Evolutionary conservation across 2,329 filamentous ascomycete genomes (phyloP).

Genomic region (Ascochyta viciae-villosae): DNA sequence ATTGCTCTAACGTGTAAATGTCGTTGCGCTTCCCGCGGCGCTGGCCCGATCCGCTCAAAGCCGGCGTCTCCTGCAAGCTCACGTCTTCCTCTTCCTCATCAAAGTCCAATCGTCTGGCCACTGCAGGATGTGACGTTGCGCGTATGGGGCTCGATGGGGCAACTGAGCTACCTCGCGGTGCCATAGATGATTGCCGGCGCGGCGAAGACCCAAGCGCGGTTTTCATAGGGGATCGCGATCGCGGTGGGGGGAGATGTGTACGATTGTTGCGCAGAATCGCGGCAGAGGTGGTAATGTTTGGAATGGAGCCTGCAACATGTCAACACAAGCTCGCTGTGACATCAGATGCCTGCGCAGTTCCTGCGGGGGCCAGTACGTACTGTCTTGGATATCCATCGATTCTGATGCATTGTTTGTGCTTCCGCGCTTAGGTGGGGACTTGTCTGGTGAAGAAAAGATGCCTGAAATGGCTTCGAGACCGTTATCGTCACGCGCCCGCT

Average conservation of each 20-base stretch:
- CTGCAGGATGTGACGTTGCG: slow-evolving; percentile 47
- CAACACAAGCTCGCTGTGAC: background rate
- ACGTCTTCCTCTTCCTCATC: slow-evolving; percentile 47
- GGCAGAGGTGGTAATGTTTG: slow-evolving; percentile 56
- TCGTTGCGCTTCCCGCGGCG: slow-evolving; percentile 39
- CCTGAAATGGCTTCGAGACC: slow-evolving; percentile 88
- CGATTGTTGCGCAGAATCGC: slow-evolving; percentile 54
- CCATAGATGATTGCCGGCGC: slow-evolving; percentile 65
- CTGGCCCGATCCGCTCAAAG: slow-evolving; percentile 43
- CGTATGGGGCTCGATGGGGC: slow-evolving; percentile 37
- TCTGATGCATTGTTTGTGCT: slow-evolving; percentile 60
- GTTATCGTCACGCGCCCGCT: slow-evolving; percentile 86
- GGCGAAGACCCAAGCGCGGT: slow-evolving; percentile 66
- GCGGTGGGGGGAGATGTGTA: slow-evolving; percentile 56
- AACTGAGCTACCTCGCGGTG: slow-evolving; percentile 60
- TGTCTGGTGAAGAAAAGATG: slow-evolving; percentile 87
- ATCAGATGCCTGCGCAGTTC: background rate
- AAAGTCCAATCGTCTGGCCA: slow-evolving; percentile 66
- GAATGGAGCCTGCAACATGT: slow-evolving; percentile 54
- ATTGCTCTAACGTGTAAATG: slow-evolving; percentile 44
- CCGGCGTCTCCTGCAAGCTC: slow-evolving; percentile 39
- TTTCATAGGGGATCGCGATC: slow-evolving; percentile 68
- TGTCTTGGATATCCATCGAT: slow-evolving; percentile 69
- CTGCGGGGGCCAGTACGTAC: slow-evolving; percentile 52
- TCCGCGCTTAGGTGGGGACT: slow-evolving; percentile 56